Percentiles rank a stretch among this genome's conserved stretches.
These are phyloP conservation scores for Eimeria acervulina DNA, from an alignment of 169 alveolate species.

Conservation along the genomic window DNA sequence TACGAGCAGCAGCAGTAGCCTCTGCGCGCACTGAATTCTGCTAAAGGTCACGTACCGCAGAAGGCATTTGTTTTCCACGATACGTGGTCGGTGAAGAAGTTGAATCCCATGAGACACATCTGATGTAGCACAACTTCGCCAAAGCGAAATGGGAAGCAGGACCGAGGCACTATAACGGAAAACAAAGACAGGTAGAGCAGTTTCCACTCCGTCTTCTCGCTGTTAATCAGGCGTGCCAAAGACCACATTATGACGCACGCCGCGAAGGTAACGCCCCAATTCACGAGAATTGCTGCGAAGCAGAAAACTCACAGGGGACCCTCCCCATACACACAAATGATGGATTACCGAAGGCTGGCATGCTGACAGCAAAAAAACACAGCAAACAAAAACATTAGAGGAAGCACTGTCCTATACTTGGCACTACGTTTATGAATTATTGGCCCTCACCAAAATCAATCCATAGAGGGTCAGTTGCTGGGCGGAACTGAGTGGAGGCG, in stretches of 20 bases:
- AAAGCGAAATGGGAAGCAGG: slow-evolving; percentile 47
- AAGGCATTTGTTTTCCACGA: slow-evolving; percentile 37
- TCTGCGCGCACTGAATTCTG: background rate
- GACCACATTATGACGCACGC: slow-evolving; percentile 72
- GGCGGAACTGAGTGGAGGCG: slow-evolving; percentile 36
- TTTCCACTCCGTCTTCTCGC: slow-evolving; percentile 38
- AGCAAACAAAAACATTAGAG: background rate
- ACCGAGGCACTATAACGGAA: slow-evolving; percentile 41
- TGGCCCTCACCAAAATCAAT: slow-evolving; percentile 31
- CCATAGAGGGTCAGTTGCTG: slow-evolving; percentile 16
- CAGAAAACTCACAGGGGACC: slow-evolving; percentile 25
- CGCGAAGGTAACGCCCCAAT: slow-evolving; percentile 47
- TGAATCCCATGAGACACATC: slow-evolving; percentile 68
- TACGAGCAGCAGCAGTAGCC: background rate
- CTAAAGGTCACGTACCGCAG: background rate
- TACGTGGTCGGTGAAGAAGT: slow-evolving; percentile 30
- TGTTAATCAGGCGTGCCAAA: slow-evolving; percentile 32
- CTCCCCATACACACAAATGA: background rate
- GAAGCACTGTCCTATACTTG: background rate
- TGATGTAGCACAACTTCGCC: slow-evolving; percentile 38
- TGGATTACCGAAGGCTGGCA: background rate
- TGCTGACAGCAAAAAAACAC: background rate
- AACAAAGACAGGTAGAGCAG: slow-evolving; percentile 29
- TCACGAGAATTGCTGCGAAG: slow-evolving; percentile 61
- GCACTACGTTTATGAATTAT: background rate